Evolutionary conservation across 345 rosid genomes (phyloP).

Genomic region (Hypericum perforatum): DNA sequence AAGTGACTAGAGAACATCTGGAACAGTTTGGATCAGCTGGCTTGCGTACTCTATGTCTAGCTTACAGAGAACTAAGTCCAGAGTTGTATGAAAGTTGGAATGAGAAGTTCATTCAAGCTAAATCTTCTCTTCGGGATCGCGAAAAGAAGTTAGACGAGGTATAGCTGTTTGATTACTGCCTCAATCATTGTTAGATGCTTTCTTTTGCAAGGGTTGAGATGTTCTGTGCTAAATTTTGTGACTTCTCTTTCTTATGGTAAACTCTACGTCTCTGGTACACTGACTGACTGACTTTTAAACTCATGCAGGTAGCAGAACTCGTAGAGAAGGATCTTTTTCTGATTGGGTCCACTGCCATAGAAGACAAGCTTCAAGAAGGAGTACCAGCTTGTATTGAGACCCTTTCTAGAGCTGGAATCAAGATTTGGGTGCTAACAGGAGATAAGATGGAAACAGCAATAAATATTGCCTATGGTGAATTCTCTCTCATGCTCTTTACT

Average conservation of each 20-base stretch:
- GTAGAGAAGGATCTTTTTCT: slow-evolving; percentile 82
- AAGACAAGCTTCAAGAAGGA: slow-evolving; percentile 99
- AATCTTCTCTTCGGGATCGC: slow-evolving; percentile 87
- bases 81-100: slow-evolving; percentile 85
- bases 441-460: slow-evolving; percentile 99
- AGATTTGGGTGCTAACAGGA: slow-evolving; percentile 97
- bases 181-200: too few species aligned
- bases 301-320: slow-evolving; percentile 82
- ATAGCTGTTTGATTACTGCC: neutral
- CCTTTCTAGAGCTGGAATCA: slow-evolving; percentile 96
- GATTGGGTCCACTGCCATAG: slow-evolving; percentile 97
- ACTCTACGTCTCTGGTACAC: neutral
- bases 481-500: slow-evolving; percentile 9
- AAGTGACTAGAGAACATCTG: slow-evolving; percentile 74
- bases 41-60: slow-evolving; percentile 95
- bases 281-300: slow-evolving; percentile 7
- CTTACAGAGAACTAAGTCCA: slow-evolving; percentile 68
- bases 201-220: too few species aligned
- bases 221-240: too few species aligned
- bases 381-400: slow-evolving; percentile 95
- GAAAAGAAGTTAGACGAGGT: slow-evolving; percentile 99
- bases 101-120: slow-evolving; percentile 93
- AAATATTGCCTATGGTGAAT: slow-evolving; percentile 92
- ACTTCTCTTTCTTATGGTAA: too few species aligned
- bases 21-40: slow-evolving; percentile 97